Percentiles rank a stretch among this genome's conserved stretches.
Evolutionary conservation across 164 flowering plant genomes (phyloP).

Genomic region (Kingdonia uniflora): DNA sequence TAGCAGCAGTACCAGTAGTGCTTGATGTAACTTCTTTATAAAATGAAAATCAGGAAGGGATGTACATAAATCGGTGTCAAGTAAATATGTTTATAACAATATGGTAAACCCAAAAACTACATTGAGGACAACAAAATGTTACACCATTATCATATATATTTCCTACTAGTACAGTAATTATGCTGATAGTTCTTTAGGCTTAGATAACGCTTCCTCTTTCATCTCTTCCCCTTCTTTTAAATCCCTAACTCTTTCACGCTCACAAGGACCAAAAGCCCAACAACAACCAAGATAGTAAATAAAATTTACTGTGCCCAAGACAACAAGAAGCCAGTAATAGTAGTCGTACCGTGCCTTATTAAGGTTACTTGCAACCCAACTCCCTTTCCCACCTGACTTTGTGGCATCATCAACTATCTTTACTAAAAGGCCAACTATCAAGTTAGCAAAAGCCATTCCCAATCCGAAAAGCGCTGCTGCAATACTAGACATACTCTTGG

Average conservation of each 20-base stretch:
- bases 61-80: too few relatives aligned
- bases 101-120: too few relatives aligned
- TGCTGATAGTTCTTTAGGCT: too few relatives aligned
- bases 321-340: slow-evolving; percentile 60
- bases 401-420: slow-evolving; percentile 31
- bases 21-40: too few relatives aligned
- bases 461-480: slow-evolving; percentile 43
- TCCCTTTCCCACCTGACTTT: slow-evolving; percentile 30
- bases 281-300: slow-evolving; percentile 40
- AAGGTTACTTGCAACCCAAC: slow-evolving; percentile 67
- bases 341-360: slow-evolving; percentile 59
- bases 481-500: slow-evolving; percentile 70
- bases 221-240: slow-evolving; percentile 12
- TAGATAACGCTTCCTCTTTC: slow-evolving; percentile 15
- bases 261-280: slow-evolving; percentile 55
- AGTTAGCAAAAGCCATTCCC: slow-evolving; percentile 54
- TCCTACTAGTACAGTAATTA: too few relatives aligned
- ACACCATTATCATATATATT: too few relatives aligned
- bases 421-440: slow-evolving; percentile 42
- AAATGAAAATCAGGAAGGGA: too few relatives aligned
- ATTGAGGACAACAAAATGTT: too few relatives aligned
- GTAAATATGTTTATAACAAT: too few relatives aligned
- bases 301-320: slow-evolving; percentile 35
- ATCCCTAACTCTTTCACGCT: slow-evolving; percentile 17
- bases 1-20: too few relatives aligned